Base-by-base conservation (phyloP, 78 protist genomes). In the Tieghemostelium lacteum region DNA sequence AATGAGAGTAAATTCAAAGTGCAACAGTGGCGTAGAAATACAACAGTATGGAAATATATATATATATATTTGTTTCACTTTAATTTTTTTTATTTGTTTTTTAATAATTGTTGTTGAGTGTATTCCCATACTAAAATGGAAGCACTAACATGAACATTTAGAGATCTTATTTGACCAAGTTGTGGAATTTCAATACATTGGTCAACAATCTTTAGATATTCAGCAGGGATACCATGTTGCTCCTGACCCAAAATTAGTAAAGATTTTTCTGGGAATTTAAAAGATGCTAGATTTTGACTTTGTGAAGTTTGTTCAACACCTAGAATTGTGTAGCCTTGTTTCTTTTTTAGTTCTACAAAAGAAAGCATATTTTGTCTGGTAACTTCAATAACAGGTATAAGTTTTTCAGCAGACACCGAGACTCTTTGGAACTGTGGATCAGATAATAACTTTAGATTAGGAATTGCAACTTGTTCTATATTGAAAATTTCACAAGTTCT, bases 221-320 rank as follows among this genome's bases (percentile, higher is more conserved):
- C 78, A 14, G 80, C 78, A 22, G 97, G 97, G 0, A 95, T 86
- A 73, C 97, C 97, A 50, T 93, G 86, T 34, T 72, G 74, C 77
- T 95, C 97, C 66, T 72, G 77, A 8, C 97, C 97, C 12, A 96
- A 58, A 20, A 96, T 57, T 33, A 96, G 36, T 10, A 96, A 50
- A 45, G 77, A 74, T 40, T 77, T 92, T 4, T 76, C 28, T 14
- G 96, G 95, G 73, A 94, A 96, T 33, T 37, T 28, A 85, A 69
- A 96, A 1, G 70, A n/a, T 28, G 75, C 34, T 22, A 96, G 76
- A 29, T 52, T 58, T 63, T 71, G 77, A 63, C 95, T 87, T 62
- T 92, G 80, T 16, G 94, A 62, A 20, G 97, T 94, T 73, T 96
- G 97, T 70, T 96, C 97, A 36, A 96, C 89, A 74, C 95, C 97